Evolutionary conservation across 768 basidiomycete species (phyloP).

Genomic region (Tylopilus vinaceipallidus): DNA sequence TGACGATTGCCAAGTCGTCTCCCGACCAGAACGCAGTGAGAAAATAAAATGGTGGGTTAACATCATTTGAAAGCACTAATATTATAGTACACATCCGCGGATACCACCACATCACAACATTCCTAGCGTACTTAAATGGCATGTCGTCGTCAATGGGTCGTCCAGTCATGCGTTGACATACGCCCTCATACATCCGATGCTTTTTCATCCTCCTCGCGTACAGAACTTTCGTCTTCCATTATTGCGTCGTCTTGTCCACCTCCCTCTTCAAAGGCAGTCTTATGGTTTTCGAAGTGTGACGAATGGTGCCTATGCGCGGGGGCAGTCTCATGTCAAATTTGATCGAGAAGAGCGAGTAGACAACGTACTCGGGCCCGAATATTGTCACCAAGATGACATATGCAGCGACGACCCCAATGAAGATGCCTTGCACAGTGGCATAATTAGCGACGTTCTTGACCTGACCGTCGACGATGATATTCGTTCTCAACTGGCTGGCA

Average conservation of each 20-base stretch:
- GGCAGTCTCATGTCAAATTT: not conserved
- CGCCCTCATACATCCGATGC: slow-evolving; percentile 10
- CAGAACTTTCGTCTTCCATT: slow-evolving; percentile 20
- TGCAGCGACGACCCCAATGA: slow-evolving; percentile 78
- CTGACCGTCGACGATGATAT: slow-evolving; percentile 39
- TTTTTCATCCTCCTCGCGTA: slow-evolving; percentile 23
- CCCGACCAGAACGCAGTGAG: too few relatives aligned
- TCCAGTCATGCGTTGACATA: not conserved
- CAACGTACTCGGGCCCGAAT: slow-evolving; percentile 72
- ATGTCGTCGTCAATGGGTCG: not conserved
- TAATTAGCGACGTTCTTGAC: slow-evolving; percentile 55
- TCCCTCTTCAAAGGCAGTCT: slow-evolving; percentile 76
- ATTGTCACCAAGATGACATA: slow-evolving; percentile 75
- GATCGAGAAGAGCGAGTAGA: not conserved
- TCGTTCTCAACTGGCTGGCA: slow-evolving; percentile 52
- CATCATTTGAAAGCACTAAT: not conserved
- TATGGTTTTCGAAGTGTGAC: slow-evolving; percentile 81
- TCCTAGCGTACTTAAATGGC: not conserved
- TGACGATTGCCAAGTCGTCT: too few relatives aligned
- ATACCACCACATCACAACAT: not conserved
- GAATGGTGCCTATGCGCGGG: slow-evolving; percentile 53
- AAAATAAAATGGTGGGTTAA: too few relatives aligned
- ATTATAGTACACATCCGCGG: not conserved
- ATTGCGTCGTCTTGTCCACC: slow-evolving; percentile 53
- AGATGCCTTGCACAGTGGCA: slow-evolving; percentile 81